Conservation (phyloP, 1,139 yeast genomes). For the Candida sp. region DNA sequence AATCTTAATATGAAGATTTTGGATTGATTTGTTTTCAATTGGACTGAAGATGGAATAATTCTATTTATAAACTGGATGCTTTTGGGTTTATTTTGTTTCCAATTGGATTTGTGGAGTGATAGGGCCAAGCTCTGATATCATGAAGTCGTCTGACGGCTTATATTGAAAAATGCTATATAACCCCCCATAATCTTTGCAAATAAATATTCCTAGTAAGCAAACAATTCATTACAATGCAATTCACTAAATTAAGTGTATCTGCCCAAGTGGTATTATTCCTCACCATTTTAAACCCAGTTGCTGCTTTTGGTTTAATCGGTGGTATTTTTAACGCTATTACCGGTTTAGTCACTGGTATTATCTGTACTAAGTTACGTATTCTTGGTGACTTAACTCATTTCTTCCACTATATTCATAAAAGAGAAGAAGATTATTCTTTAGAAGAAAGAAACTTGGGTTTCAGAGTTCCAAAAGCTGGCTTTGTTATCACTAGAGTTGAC, state of each 20-base stretch:
- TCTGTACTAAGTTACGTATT: background rate
- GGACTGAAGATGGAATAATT: too few species aligned
- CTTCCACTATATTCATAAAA: background rate
- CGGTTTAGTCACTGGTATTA: background rate
- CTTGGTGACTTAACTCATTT: background rate
- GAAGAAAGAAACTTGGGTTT: background rate
- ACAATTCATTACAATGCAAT: background rate
- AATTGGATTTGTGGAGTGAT: background rate
- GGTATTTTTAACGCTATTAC: background rate
- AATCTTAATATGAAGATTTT: too few species aligned
- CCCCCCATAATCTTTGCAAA: background rate
- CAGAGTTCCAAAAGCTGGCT: background rate
- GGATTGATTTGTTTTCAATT: too few species aligned
- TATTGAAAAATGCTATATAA: background rate
- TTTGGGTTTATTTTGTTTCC: background rate
- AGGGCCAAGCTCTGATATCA: background rate
- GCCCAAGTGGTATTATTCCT: background rate
- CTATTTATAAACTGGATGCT: background rate
- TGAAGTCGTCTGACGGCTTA: background rate
- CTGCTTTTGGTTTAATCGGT: background rate
- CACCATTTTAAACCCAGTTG: background rate
- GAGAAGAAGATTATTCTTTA: background rate
- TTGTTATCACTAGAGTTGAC: background rate
- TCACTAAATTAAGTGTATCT: background rate
- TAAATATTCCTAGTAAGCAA: background rate